Evolutionary conservation across 441 rosid species (phyloP), one percentile per base, ranked within the genome.

Genomic region (Aleurites moluccanus): DNA sequence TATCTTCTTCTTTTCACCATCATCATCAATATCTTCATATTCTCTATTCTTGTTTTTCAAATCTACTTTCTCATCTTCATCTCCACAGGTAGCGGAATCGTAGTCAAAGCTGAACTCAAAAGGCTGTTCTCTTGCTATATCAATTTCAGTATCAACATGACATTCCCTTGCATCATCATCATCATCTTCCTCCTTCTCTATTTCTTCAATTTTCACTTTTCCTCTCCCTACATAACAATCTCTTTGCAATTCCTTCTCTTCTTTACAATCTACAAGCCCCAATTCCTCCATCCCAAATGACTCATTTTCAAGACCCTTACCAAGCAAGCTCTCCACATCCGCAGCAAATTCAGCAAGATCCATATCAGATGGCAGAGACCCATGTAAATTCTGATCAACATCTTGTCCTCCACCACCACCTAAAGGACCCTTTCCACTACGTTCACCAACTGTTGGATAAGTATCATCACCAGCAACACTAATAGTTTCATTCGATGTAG

Each of bases 261-360:
- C 84, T 45, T 81, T 81, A 30, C 86, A 78, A 69, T 83, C 87
- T 15, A 50, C 50, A 49, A 95, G 77, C 64, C 94, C 96, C 70
- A 91, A 76, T 23, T 86, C 94, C 72, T 87, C 92, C 87, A 92
- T 91, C 44, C 84, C 86, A 55, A 86, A 89, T 1, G 87, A 83
- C 80, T 91, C 92, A 1, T 83, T 83, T 55, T 89, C 97, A 38
- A 93, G 83, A 11, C 91, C 95, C 57, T 82, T 86, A 2, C 99
- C 98, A 0, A 95, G 89, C 78, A 95, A 78, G 75, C 80, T 90
- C 84, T 95, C 94, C 44, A 95, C 96, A 69, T 91, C 90, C 15
- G 97, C 98, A 4, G 94, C 91, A 64, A 95, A 95, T 75, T 91
- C 94, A 0, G 85, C 99, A 8, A 93, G 91, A 63, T 95, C 99